Evolutionary conservation across 2,329 filamentous ascomycete genomes (phyloP).

Genomic region (Neopestalotiopsis sp.): DNA sequence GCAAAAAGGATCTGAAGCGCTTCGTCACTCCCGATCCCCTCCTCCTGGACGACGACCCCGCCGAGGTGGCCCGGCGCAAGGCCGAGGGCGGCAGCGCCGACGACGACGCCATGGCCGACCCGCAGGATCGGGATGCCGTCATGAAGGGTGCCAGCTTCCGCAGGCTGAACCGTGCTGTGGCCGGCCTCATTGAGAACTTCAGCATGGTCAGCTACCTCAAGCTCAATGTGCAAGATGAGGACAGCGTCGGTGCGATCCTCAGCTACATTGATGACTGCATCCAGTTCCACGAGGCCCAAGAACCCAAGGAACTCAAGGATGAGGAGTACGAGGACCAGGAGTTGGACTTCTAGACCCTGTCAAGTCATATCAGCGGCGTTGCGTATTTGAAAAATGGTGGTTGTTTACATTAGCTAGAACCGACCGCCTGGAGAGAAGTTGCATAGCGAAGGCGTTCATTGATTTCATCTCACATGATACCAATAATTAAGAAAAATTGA

Average conservation of each 20-base stretch:
- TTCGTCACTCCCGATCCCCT: constrained; percentile 87
- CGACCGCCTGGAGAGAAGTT: constrained; percentile 9
- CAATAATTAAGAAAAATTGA: constrained; percentile 23
- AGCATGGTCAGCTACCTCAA: constrained; percentile 97
- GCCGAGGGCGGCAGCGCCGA: constrained; percentile 45
- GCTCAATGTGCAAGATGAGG: constrained; percentile 87
- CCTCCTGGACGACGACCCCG: constrained; percentile 80
- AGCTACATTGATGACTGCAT: constrained; percentile 60
- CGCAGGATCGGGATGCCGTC: constrained; percentile 69
- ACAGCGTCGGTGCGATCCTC: constrained; percentile 76
- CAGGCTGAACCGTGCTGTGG: constrained; percentile 84
- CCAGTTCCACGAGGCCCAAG: constrained; percentile 40
- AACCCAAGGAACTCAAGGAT: constrained; percentile 39
- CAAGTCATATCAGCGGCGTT: background rate
- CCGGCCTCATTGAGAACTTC: constrained; percentile 91
- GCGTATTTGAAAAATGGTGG: background rate
- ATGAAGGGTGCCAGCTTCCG: constrained; percentile 85
- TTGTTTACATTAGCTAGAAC: background rate
- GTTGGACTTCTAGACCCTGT: background rate
- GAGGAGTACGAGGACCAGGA: constrained; percentile 33
- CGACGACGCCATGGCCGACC: constrained; percentile 60
- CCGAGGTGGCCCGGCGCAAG: constrained; percentile 51
- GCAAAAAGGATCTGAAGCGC: constrained; percentile 84
- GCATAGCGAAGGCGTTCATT: constrained; percentile 36
- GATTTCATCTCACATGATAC: constrained; percentile 26